These are phyloP conservation scores for Pythium phragmiticola DNA, from an alignment of 352 stramenopile genomes.

Conservation along the genomic window DNA sequence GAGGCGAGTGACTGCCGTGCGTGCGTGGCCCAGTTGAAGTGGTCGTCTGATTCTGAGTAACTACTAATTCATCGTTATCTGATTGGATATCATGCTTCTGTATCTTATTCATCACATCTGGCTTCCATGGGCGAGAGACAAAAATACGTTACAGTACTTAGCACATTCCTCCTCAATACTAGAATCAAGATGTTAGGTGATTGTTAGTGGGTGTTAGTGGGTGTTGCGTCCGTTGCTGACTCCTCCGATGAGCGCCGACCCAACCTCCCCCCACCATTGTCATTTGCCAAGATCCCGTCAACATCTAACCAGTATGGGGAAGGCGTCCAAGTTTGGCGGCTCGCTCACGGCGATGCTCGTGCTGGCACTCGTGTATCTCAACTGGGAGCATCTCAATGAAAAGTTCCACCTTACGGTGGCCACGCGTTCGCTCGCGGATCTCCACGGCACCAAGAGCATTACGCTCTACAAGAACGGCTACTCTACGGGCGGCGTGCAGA, in stretches of 20 bases:
- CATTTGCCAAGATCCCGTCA: conserved; percentile 4
- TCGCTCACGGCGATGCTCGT: conserved; percentile 41
- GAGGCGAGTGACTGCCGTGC: background rate
- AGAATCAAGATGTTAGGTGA: conserved; percentile 8
- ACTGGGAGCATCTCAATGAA: conserved; percentile 55
- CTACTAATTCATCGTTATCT: background rate
- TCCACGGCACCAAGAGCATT: conserved; percentile 55
- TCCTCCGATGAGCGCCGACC: background rate
- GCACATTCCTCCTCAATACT: conserved; percentile 1
- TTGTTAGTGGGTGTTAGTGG: background rate
- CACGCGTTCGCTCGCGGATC: conserved; percentile 46
- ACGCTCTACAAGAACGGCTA: conserved; percentile 81
- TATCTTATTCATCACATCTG: background rate
- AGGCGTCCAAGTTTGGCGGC: conserved; percentile 38
- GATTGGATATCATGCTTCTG: conserved; percentile 5
- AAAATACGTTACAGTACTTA: conserved; percentile 14
- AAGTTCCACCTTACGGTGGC: conserved; percentile 66
- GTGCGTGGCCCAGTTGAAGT: conserved; percentile 9
- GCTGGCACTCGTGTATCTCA: conserved; percentile 47
- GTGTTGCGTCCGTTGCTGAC: conserved; percentile 1
- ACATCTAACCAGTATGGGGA: conserved; percentile 41
- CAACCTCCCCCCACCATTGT: background rate
- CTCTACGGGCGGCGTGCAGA: conserved; percentile 69
- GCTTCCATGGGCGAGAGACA: conserved; percentile 8
- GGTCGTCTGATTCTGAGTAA: conserved; percentile 14